Evolutionary conservation across 306 rosid species (phyloP).

Genomic region (Glycine latifolia): DNA sequence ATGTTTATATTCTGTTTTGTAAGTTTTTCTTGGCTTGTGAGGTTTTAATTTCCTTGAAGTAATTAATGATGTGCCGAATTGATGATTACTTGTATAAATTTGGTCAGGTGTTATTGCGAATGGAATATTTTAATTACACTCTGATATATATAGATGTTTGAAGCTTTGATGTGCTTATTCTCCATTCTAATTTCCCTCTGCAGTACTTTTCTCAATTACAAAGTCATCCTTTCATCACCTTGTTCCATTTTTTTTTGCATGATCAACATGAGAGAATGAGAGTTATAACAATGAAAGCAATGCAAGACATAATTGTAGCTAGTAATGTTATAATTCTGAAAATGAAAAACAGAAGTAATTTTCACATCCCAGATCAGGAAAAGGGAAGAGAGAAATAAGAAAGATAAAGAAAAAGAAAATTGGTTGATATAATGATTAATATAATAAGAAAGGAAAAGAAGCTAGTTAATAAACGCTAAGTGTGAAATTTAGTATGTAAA

Average conservation of each 20-base stretch:
- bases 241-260: neutral
- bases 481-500: too few species aligned
- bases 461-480: too few species aligned
- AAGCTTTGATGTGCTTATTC: neutral
- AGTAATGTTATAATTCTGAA: neutral
- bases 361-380: neutral
- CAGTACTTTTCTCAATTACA: neutral
- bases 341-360: neutral
- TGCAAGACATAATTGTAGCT: neutral
- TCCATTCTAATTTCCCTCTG: neutral
- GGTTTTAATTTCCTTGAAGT: constrained; percentile 28
- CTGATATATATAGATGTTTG: neutral
- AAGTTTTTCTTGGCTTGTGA: constrained; percentile 1
- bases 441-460: too few species aligned
- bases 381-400: neutral
- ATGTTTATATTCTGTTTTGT: neutral
- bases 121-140: constrained; percentile 17
- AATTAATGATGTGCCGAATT: neutral
- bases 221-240: neutral
- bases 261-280: neutral
- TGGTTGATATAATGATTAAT: neutral
- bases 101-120: neutral
- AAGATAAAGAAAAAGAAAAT: too few species aligned
- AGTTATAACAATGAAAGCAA: neutral
- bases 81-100: constrained; percentile 15